Conservation (phyloP, 106 monocot genomes). For the Phalaenopsis aphrodite region DNA sequence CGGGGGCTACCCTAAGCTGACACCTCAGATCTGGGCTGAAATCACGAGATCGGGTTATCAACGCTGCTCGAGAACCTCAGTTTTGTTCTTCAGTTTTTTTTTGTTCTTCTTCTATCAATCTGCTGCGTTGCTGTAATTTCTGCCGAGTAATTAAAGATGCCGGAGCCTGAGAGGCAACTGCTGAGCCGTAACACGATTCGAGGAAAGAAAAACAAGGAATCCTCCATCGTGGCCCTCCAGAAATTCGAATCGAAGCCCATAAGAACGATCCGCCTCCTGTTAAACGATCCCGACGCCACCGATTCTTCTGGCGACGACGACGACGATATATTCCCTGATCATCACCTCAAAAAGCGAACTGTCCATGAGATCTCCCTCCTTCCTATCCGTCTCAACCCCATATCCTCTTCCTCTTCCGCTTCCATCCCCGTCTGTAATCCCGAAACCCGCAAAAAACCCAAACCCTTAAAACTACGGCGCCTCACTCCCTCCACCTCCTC, state of each 20-base stretch:
- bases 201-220: neutral
- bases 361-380: constrained; percentile 10
- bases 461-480: neutral
- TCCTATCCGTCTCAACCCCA: neutral
- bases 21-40: neutral
- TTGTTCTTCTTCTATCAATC: neutral
- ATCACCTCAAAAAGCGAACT: neutral
- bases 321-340: neutral
- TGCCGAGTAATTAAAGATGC: constrained; percentile 6
- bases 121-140: neutral
- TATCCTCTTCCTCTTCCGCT: neutral
- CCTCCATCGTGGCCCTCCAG: neutral
- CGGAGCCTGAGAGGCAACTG: constrained; percentile 15
- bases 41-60: neutral
- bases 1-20: constrained; percentile 21
- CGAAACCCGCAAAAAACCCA: neutral
- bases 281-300: constrained; percentile 25
- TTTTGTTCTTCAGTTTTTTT: constrained; percentile 2
- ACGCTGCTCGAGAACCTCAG: too few relatives aligned
- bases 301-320: constrained; percentile 23
- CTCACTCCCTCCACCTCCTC: neutral
- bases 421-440: neutral
- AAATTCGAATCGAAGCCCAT: neutral
- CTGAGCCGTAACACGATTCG: constrained; percentile 16
- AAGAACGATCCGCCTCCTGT: constrained; percentile 17